Evolutionary conservation across 306 rosid genomes (phyloP).

Genomic region (Begonia fuchsioides): DNA sequence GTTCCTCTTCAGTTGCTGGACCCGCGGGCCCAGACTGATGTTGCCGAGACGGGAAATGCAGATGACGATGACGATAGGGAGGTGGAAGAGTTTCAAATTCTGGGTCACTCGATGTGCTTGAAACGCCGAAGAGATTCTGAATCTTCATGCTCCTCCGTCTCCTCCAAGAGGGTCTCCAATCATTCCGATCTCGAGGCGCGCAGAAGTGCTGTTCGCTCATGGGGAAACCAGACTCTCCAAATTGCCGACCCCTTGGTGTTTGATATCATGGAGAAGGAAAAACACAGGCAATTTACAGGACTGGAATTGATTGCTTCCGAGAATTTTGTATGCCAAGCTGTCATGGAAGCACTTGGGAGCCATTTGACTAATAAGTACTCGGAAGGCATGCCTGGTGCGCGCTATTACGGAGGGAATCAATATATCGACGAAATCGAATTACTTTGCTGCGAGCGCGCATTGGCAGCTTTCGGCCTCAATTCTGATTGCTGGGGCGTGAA

Average conservation of each 20-base stretch:
- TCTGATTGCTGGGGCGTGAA: slow-evolving; percentile 75
- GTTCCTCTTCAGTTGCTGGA: slow-evolving; percentile 67
- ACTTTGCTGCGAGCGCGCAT: slow-evolving; percentile 68
- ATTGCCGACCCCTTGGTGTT: slow-evolving; percentile 48
- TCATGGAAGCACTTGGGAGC: slow-evolving; percentile 87
- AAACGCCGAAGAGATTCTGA: slow-evolving; percentile 63
- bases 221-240: too few species aligned
- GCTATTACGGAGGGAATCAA: slow-evolving; percentile 75
- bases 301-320: slow-evolving; percentile 89
- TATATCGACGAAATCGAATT: slow-evolving; percentile 74
- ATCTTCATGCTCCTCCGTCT: slow-evolving; percentile 25
- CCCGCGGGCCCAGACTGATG: slow-evolving; percentile 24
- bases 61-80: slow-evolving; percentile 42
- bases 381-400: slow-evolving; percentile 79
- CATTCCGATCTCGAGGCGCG: too few species aligned
- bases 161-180: too few species aligned
- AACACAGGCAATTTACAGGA: slow-evolving; percentile 53
- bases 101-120: slow-evolving; percentile 81
- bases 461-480: slow-evolving; percentile 51
- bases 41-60: slow-evolving; percentile 11
- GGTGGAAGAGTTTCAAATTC: slow-evolving; percentile 63
- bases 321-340: slow-evolving; percentile 76
- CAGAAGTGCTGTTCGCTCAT: too few species aligned
- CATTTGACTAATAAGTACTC: slow-evolving; percentile 86
- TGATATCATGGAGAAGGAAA: slow-evolving; percentile 76